phyloP scores from a whole-genome alignment of 495 filamentous ascomycete genomes.

The Penicillium silybi region DNA sequence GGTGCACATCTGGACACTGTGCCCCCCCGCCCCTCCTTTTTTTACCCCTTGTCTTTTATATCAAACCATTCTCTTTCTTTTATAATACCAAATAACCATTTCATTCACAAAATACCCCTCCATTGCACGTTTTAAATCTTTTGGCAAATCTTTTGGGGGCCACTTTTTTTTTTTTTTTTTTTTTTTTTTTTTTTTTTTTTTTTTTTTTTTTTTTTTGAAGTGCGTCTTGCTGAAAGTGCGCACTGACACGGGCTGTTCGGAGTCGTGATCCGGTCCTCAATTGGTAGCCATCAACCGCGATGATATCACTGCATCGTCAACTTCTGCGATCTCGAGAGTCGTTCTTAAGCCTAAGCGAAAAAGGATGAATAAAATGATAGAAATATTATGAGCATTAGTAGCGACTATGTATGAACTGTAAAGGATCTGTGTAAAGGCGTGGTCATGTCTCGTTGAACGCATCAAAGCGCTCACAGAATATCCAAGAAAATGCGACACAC shows the following conservation, averaged over 20 bases:
- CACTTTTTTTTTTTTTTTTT: background rate
- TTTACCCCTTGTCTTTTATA: too few species aligned
- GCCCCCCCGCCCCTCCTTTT: too few species aligned
- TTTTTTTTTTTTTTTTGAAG: background rate
- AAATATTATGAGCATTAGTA: conserved; percentile 5
- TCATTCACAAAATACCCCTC: too few species aligned
- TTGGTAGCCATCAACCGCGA: background rate
- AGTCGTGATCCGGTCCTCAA: background rate
- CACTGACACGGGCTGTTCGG: background rate
- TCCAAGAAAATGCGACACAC: background rate
- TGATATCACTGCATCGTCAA: background rate
- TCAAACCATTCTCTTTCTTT: too few species aligned
- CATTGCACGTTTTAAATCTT: too few species aligned
- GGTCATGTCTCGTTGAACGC: background rate
- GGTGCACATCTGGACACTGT: too few species aligned
- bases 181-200: background rate
- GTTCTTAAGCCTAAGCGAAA: background rate
- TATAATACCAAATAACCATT: too few species aligned
- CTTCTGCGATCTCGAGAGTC: background rate
- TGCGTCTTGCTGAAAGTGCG: background rate
- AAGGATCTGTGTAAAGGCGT: background rate
- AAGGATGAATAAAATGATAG: background rate
- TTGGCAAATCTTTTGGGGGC: too few species aligned
- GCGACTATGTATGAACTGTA: conserved; percentile 1
- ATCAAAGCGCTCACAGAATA: background rate